A percentile compares a stretch with the other conserved stretches of the same genome.
Conservation (phyloP, 2,329 filamentous ascomycete genomes). For the Zymoseptoria passerinii region DNA sequence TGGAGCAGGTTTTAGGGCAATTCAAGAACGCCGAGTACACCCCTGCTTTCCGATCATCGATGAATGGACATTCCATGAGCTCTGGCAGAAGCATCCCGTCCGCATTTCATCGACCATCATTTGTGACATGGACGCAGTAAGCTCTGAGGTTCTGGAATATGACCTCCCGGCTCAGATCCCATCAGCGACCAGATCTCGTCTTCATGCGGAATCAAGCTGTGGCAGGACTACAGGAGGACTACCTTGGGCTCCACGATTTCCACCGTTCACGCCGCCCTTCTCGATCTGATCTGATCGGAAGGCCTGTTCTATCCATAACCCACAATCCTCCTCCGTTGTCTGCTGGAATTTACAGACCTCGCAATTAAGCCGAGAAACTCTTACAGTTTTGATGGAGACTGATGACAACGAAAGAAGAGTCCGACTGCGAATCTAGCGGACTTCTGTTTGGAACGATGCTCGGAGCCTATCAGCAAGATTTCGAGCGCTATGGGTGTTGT, state of each 20-base stretch:
- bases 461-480: constrained; percentile 31
- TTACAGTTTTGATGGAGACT: constrained; percentile 5
- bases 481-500: constrained; percentile 13
- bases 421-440: constrained; percentile 46
- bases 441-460: constrained; percentile 43
- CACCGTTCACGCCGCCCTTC: constrained; percentile 33
- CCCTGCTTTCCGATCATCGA: constrained; percentile 35
- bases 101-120: constrained; percentile 31
- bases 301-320: constrained; percentile 36
- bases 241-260: constrained; percentile 34
- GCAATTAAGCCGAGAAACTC: constrained; percentile 34
- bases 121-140: constrained; percentile 33
- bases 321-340: constrained; percentile 45
- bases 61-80: constrained; percentile 29
- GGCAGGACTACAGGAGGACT: constrained; percentile 36
- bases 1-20: constrained; percentile 35
- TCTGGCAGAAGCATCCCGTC: constrained; percentile 29
- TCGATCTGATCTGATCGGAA: constrained; percentile 36
- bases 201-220: constrained; percentile 38
- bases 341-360: constrained; percentile 43
- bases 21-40: constrained; percentile 30
- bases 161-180: constrained; percentile 30
- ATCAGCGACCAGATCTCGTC: constrained; percentile 31
- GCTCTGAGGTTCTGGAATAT: constrained; percentile 32
- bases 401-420: constrained; percentile 1